These are phyloP conservation scores for Cercophora samala DNA, from an alignment of 495 filamentous ascomycete genomes.

Conservation along the genomic window DNA sequence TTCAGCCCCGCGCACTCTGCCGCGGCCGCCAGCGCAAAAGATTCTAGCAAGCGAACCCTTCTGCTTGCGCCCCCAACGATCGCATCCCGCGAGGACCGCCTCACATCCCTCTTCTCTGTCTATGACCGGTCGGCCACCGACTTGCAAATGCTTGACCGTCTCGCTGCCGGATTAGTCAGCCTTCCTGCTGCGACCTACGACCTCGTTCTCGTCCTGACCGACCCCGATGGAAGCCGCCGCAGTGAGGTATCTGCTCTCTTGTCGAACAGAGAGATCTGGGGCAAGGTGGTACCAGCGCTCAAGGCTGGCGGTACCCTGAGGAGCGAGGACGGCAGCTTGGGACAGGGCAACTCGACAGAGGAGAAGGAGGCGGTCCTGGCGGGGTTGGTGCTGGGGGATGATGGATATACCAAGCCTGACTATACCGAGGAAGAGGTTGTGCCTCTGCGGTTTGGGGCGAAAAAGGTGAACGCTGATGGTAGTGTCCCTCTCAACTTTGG, in stretches of 20 bases:
- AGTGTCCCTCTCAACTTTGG: slow-evolving; percentile 17
- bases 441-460: slow-evolving; percentile 66
- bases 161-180: slow-evolving; percentile 74
- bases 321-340: slow-evolving; percentile 64
- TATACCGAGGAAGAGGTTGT: slow-evolving; percentile 61
- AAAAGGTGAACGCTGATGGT: slow-evolving; percentile 42
- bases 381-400: slow-evolving; percentile 58
- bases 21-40: neutral
- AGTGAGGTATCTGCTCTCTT: slow-evolving; percentile 57
- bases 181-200: slow-evolving; percentile 80
- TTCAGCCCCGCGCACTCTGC: slow-evolving; percentile 15
- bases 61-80: slow-evolving; percentile 55
- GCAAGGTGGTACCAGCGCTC: slow-evolving; percentile 61
- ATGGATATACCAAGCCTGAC: slow-evolving; percentile 69
- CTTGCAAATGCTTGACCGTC: slow-evolving; percentile 96
- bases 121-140: slow-evolving; percentile 74
- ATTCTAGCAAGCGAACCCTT: slow-evolving; percentile 41
- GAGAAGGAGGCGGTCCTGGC: slow-evolving; percentile 74
- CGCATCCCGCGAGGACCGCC: slow-evolving; percentile 46
- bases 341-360: slow-evolving; percentile 43
- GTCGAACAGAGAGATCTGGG: slow-evolving; percentile 64
- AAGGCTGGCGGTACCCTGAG: slow-evolving; percentile 67
- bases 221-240: slow-evolving; percentile 60
- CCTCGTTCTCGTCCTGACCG: slow-evolving; percentile 76
- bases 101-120: slow-evolving; percentile 46